Evolutionary conservation across 176 grass and related monocot genomes (phyloP).

Genomic region (Phoenix dactylifera): DNA sequence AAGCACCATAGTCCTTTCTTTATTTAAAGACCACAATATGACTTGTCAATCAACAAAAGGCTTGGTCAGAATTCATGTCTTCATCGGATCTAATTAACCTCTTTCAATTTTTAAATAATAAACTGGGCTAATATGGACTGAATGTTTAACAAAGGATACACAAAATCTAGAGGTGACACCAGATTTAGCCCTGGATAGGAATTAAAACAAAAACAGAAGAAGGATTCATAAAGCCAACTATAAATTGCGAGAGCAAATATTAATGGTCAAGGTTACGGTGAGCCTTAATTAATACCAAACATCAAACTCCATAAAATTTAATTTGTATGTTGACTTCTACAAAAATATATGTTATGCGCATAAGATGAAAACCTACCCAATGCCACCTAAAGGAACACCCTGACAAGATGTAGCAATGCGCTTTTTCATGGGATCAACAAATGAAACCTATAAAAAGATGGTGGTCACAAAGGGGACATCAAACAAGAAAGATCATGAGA

Average conservation of each 20-base stretch:
- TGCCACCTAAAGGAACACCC: slow-evolving; percentile 85
- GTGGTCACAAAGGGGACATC: neutral
- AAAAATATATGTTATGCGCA: neutral
- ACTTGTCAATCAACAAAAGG: no score
- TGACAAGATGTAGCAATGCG: slow-evolving; percentile 59
- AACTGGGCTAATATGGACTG: no score
- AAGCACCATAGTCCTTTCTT: no score
- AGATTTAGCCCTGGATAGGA: no score
- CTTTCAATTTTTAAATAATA: no score
- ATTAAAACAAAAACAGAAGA: no score
- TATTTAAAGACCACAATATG: no score
- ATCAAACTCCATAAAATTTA: slow-evolving; percentile 11
- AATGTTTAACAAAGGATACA: no score
- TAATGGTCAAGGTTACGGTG: neutral
- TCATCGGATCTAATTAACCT: no score
- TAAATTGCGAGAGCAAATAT: neutral
- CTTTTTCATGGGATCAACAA: slow-evolving; percentile 86
- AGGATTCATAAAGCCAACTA: no score
- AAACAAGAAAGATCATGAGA: neutral
- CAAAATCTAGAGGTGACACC: no score
- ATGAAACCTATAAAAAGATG: slow-evolving; percentile 37
- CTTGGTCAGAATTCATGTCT: no score
- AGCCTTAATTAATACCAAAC: neutral
- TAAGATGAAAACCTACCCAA: slow-evolving; percentile 59
- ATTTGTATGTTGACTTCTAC: neutral